phyloP scores from a whole-genome alignment of 1,139 yeast species.

The Hemisphaericaspora subhashii region DNA sequence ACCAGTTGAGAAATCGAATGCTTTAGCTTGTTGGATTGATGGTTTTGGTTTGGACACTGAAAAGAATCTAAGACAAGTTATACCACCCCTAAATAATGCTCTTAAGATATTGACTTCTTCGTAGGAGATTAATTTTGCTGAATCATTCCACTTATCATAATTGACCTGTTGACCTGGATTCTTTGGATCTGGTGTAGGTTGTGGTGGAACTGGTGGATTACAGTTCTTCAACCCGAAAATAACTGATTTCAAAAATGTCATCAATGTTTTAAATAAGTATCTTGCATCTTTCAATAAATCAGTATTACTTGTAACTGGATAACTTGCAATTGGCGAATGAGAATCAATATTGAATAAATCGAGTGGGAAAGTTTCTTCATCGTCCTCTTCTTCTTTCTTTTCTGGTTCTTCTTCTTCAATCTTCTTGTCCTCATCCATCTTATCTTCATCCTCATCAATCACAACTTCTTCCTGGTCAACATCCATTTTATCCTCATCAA shows the following conservation, averaged over 20 bases:
- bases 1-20: constrained; percentile 64
- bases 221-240: constrained; percentile 88
- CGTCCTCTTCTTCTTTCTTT: constrained; percentile 22
- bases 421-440: constrained; percentile 19
- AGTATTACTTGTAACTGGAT: constrained; percentile 36
- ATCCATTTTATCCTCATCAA: constrained; percentile 15
- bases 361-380: constrained; percentile 28
- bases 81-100: constrained; percentile 79
- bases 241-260: constrained; percentile 88
- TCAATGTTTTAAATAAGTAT: constrained; percentile 79
- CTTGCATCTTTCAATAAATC: constrained; percentile 87
- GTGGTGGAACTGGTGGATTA: constrained; percentile 78
- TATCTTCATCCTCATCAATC: constrained; percentile 18
- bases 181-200: constrained; percentile 51
- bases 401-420: constrained; percentile 12
- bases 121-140: constrained; percentile 76
- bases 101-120: constrained; percentile 83
- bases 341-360: constrained; percentile 42
- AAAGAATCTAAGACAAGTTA: constrained; percentile 77
- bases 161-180: constrained; percentile 59
- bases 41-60: constrained; percentile 53
- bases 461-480: constrained; percentile 20
- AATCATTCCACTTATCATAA: constrained; percentile 74
- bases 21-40: constrained; percentile 38
- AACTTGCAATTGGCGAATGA: constrained; percentile 38